Evolutionary conservation across 2,329 filamentous ascomycete genomes (phyloP).

Genomic region (Pestalotiopsis sp.): DNA sequence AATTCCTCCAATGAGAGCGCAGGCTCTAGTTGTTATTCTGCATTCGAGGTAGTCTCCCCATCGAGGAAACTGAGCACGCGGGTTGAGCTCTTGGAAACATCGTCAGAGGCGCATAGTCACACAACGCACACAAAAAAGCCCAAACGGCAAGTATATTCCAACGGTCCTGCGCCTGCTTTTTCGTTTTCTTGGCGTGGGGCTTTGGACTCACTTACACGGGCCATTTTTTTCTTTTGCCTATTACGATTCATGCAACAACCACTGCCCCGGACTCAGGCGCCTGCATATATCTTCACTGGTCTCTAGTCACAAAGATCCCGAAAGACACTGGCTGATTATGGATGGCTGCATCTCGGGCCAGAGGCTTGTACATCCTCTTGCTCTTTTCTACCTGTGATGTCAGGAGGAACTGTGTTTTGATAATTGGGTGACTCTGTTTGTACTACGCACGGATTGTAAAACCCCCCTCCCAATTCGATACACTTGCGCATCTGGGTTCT

Average conservation of each 20-base stretch:
- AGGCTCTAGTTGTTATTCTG: too few species aligned
- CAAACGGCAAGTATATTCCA: background rate
- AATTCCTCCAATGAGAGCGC: background rate
- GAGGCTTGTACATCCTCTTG: too few species aligned
- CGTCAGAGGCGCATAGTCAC: background rate
- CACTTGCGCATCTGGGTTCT: background rate
- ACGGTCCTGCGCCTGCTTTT: background rate
- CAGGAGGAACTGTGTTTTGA: too few species aligned
- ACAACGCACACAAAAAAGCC: background rate
- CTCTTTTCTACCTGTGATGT: too few species aligned
- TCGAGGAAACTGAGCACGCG: too few species aligned
- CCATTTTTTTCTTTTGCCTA: background rate
- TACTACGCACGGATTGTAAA: background rate
- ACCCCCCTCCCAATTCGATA: background rate
- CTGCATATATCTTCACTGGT: background rate
- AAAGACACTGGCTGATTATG: background rate
- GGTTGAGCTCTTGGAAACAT: background rate
- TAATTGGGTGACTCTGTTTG: background rate
- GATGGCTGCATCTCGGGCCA: too few species aligned
- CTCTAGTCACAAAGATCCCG: background rate
- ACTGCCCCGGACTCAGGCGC: background rate
- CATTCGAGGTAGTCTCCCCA: too few species aligned
- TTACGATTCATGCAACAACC: background rate
- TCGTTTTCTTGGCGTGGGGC: background rate
- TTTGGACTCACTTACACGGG: background rate